Evolutionary conservation across 208 protist genomes (phyloP).

Genomic region (Leishmania gerbilli): DNA sequence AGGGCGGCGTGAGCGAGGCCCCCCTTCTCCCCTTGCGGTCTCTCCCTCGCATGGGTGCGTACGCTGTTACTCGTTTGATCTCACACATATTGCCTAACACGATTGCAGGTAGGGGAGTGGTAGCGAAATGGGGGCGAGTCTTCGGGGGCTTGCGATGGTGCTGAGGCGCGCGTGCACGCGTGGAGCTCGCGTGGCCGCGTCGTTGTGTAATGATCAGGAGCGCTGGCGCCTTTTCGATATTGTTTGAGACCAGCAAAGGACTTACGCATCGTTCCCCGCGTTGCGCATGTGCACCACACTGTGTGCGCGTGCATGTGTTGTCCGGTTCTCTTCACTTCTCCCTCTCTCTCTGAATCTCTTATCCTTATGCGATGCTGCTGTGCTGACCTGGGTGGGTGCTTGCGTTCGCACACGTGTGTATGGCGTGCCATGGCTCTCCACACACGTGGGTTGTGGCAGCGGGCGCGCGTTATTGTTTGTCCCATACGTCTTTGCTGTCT

Average conservation of each 20-base stretch:
- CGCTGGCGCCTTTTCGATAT: too few species aligned
- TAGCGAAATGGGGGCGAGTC: neutral
- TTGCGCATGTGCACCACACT: neutral
- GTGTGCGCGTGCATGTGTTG: neutral
- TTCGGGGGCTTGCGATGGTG: neutral
- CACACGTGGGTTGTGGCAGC: neutral
- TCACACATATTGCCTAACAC: slow-evolving; percentile 2
- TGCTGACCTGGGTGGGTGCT: neutral
- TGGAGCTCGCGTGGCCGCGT: neutral
- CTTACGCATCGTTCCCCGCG: neutral
- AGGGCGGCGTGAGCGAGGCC: neutral
- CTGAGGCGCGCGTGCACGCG: neutral
- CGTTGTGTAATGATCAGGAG: neutral
- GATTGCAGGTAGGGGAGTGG: neutral
- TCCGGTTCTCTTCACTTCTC: neutral
- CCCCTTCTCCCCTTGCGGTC: neutral
- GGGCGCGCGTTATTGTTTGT: neutral
- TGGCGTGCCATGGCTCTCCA: neutral
- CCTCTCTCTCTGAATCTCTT: neutral
- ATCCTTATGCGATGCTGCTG: neutral
- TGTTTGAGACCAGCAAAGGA: neutral
- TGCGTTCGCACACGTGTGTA: neutral
- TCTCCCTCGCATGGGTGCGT: neutral
- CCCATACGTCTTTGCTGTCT: neutral
- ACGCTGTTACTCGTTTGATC: slow-evolving; percentile 8